phyloP scores from a whole-genome alignment of 2,329 filamentous ascomycete species.

The Aurifilum marmelostoma region DNA sequence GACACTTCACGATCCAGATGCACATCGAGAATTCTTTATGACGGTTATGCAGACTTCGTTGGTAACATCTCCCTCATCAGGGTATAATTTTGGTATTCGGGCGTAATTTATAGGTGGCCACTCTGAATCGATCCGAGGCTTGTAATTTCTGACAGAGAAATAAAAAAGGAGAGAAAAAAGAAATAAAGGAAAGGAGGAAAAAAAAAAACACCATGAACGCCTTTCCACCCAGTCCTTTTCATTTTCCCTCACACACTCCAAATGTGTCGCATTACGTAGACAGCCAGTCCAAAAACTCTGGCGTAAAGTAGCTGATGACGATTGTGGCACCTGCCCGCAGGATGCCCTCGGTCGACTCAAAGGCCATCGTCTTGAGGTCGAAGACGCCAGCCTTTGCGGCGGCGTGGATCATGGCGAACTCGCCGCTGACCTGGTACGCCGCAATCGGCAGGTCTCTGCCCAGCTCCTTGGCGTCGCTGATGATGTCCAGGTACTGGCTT shows the following conservation, averaged over 20 bases:
- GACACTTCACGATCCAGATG: background rate
- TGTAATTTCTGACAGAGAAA: too few species aligned
- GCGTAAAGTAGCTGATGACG: slow-evolving; percentile 91
- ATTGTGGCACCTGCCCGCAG: slow-evolving; percentile 91
- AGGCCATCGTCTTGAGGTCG: slow-evolving; percentile 90
- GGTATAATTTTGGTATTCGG: slow-evolving; percentile 12
- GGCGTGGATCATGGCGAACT: slow-evolving; percentile 97
- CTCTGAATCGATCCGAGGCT: background rate
- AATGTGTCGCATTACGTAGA: slow-evolving; percentile 46
- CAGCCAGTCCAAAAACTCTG: slow-evolving; percentile 73
- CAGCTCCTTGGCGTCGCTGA: slow-evolving; percentile 94
- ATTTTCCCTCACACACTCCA: slow-evolving; percentile 13
- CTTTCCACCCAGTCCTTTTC: background rate
- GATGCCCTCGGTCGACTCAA: slow-evolving; percentile 93
- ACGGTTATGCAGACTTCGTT: background rate
- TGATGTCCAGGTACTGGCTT: slow-evolving; percentile 94
- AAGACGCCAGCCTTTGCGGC: slow-evolving; percentile 96
- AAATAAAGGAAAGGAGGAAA: too few species aligned
- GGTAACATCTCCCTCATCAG: background rate
- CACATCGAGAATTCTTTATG: background rate
- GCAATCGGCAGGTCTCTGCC: slow-evolving; percentile 90
- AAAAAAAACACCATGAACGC: slow-evolving; percentile 21
- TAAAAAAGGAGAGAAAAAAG: background rate
- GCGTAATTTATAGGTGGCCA: slow-evolving; percentile 13
- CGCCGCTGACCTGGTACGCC: slow-evolving; percentile 95